phyloP scores from a whole-genome alignment of 2,329 filamentous ascomycete genomes.

The Aureobasidium lini region DNA sequence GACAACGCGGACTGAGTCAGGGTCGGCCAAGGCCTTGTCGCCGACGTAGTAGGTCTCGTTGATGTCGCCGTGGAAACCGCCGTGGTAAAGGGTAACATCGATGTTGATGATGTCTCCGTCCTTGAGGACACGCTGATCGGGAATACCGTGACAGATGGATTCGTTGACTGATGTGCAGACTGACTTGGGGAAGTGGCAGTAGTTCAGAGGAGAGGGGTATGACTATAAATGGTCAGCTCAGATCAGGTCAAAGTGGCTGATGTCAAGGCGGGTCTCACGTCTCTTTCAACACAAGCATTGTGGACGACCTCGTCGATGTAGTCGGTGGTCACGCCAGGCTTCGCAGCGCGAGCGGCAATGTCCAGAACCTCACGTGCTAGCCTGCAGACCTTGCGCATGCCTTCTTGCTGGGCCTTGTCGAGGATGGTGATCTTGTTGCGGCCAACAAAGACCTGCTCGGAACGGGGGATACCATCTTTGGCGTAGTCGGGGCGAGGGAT shows the following conservation, averaged over 20 bases:
- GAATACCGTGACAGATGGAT: constrained; percentile 97
- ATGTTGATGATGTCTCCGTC: constrained; percentile 98
- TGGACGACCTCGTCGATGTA: constrained; percentile 92
- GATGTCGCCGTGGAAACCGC: constrained; percentile 89
- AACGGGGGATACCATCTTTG: constrained; percentile 66
- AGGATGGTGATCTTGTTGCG: constrained; percentile 78
- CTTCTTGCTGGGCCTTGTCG: constrained; percentile 71
- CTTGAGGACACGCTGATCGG: constrained; percentile 75
- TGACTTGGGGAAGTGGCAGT: constrained; percentile 94
- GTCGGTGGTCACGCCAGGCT: constrained; percentile 92
- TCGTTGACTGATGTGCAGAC: constrained; percentile 96
- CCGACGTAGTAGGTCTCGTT: constrained; percentile 99
- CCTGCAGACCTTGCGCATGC: constrained; percentile 86
- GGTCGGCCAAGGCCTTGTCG: constrained; percentile 72
- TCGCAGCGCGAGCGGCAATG: constrained; percentile 72
- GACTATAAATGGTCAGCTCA: constrained; percentile 47
- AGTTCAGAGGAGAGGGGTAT: constrained; percentile 91
- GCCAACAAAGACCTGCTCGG: constrained; percentile 54
- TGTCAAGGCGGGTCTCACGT: constrained; percentile 51
- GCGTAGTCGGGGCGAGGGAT: constrained; percentile 86
- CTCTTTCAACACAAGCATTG: constrained; percentile 84
- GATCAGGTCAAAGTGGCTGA: neutral
- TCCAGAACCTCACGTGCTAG: constrained; percentile 87
- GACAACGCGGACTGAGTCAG: constrained; percentile 81
- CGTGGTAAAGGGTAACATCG: constrained; percentile 89